A percentile compares a stretch with the other conserved stretches of the same genome.
phyloP scores from a whole-genome alignment of 176 grass and related monocot species.

The Miscanthus lutarioriparius region DNA sequence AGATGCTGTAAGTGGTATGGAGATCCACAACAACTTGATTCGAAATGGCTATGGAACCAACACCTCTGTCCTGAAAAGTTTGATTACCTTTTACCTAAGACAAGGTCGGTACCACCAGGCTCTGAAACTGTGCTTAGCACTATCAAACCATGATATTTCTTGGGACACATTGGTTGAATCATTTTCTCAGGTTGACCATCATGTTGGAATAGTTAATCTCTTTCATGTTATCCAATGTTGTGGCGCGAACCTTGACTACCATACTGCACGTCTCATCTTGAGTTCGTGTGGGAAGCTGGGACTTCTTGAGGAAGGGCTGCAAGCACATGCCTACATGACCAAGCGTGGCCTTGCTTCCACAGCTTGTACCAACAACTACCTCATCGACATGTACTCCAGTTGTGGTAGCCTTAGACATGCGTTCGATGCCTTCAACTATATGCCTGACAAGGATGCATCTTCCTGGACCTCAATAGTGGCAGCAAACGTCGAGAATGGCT shows the following conservation, averaged over 20 bases:
- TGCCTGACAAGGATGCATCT: constrained; percentile 51
- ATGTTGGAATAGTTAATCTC: constrained; percentile 49
- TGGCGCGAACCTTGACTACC: constrained; percentile 31
- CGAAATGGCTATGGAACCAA: constrained; percentile 60
- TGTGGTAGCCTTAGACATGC: constrained; percentile 55
- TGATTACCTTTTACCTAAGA: constrained; percentile 50
- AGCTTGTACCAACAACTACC: constrained; percentile 33
- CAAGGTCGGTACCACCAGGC: constrained; percentile 20
- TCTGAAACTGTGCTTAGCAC: constrained; percentile 42
- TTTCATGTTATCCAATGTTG: constrained; percentile 45
- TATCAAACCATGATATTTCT: constrained; percentile 40
- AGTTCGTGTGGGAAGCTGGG: constrained; percentile 45
- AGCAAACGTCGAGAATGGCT: constrained; percentile 52
- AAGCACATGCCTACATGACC: constrained; percentile 62
- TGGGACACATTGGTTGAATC: constrained; percentile 43
- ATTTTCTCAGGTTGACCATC: constrained; percentile 35
- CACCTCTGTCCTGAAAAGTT: constrained; percentile 41
- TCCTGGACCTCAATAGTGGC: constrained; percentile 63
- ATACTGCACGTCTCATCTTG: constrained; percentile 39
- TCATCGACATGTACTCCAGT: constrained; percentile 71
- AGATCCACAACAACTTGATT: constrained; percentile 56
- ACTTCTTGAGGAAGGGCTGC: constrained; percentile 41
- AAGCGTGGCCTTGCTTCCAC: constrained; percentile 50
- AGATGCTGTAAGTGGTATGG: constrained; percentile 37
- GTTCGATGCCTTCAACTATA: constrained; percentile 50